Evolutionary conservation across 495 filamentous ascomycete genomes (phyloP), one percentile per base, ranked within the genome.

Genomic region (Aspergillus hancockii): DNA sequence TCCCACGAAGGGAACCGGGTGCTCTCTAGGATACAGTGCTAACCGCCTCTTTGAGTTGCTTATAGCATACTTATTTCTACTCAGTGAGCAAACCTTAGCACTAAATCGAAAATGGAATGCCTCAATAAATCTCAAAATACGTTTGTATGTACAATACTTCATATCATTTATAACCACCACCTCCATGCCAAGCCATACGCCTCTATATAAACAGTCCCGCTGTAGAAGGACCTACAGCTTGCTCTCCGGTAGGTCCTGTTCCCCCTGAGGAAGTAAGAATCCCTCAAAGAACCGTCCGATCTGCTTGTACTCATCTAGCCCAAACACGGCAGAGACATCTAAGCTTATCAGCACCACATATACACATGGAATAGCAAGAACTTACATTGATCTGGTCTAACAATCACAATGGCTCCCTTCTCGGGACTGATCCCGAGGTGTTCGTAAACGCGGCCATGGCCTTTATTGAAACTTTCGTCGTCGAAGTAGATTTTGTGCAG

Each of bases 381-480:
- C 83, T 74, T 68, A 85, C 85, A 88, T 67, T 89, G 86, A 74
- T 90, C 88, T 5, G 87, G 88, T 7, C 88, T 77, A 25, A 89
- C 80, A 56, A 90, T 71, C 4, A 85, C 75, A 28, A 88, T 45
- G 0, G 81, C 82, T 0, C 88, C 88, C n/a, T 72, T 52, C 6
- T 72, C 53, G 0, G 78, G 70, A 52, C 82, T 75, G 25, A 90
- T 73, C 0, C 82, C 86, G 47, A 87, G 86, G 8, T 75, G 71
- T 38, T 87, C 73, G 60, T 90, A 90, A 4, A 81, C 81, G 31
- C 87, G 78, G 0, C 86, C 87, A 52, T 88, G 84, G n/a, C 80
- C 83, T 6, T 77, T 73, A 56, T 88, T 83, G 69, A 88, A 86
- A 67, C 81, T 85, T 54, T 86, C 81, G 52, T 89, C 87, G 56